Evolutionary conservation across 192 early-diverging fungal genomes (phyloP), one percentile per base, ranked within the genome.

Genomic region (Podila clonocystis): DNA sequence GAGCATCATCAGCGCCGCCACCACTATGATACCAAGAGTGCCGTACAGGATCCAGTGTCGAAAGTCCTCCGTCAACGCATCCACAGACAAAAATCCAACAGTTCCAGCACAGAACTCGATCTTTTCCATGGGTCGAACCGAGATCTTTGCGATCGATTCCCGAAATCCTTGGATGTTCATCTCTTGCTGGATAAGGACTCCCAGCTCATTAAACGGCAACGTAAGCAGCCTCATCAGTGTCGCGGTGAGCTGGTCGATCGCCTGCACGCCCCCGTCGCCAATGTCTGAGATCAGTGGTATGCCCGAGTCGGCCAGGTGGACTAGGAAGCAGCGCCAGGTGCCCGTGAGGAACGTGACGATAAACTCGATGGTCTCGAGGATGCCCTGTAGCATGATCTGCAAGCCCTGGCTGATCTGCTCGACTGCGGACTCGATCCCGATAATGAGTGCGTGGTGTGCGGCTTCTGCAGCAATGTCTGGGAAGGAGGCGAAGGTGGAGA

Each of bases 261-360:
- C 76, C 41, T 72, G 49, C 0, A 79, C 41, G 0, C 76, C 76
- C 4, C 66, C 70, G 2, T 13, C 19, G 8, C 76, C 70, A n/a
- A 79, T 26, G 38, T 72, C 76, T 1, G 76, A 68, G 0, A 79
- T 48, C 3, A 79, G 2, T 7, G 76, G 76, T 41, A 79, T 62
- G 2, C 63, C 70, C 0, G 70, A 68, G 24, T 57, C 29, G 4
- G 66, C 59, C 17, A 79, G 29, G n/a, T 72, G 70, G 17, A 5
- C 24, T n/a, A 79, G 36, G 41, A 79, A 79, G 31, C 76, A 79
- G 29, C 69, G 69, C 76, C 76, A 79, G 13, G 65, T 79, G 22
- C 76, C 70, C 12, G 70, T 79, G 13, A 79, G 55, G 5, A 79
- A 28, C 13, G 31, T 29, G 36, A 72, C 41, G 5, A 68, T 41